A percentile compares a stretch with the other conserved stretches of the same genome.
These are phyloP conservation scores for Atalantia buxifolia DNA, from an alignment of 345 rosid genomes.

Conservation along the genomic window DNA sequence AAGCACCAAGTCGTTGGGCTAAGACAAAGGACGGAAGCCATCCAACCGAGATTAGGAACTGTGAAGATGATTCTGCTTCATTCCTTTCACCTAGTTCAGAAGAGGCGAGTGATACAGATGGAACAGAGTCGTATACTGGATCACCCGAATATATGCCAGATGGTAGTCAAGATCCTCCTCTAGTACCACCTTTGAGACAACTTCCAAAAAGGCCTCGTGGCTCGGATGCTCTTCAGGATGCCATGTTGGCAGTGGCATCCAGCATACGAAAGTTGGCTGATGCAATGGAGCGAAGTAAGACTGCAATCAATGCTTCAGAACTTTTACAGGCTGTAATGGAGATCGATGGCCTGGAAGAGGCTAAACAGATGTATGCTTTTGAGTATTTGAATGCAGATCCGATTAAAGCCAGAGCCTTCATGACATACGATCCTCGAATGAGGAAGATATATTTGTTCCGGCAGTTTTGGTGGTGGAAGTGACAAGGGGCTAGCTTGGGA, in stretches of 20 bases:
- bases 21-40: slow-evolving; percentile 62
- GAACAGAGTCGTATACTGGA: slow-evolving; percentile 67
- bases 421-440: slow-evolving; percentile 75
- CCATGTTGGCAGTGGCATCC: slow-evolving; percentile 68
- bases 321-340: slow-evolving; percentile 76
- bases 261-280: slow-evolving; percentile 74
- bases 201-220: slow-evolving; percentile 51
- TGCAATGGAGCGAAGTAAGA: slow-evolving; percentile 61
- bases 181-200: slow-evolving; percentile 51
- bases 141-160: slow-evolving; percentile 48
- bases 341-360: slow-evolving; percentile 85
- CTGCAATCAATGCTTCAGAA: slow-evolving; percentile 47
- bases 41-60: slow-evolving; percentile 37
- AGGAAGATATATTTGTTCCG: slow-evolving; percentile 66
- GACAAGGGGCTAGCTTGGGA: slow-evolving; percentile 15
- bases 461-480: slow-evolving; percentile 96
- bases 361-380: slow-evolving; percentile 84
- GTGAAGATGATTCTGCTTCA: slow-evolving; percentile 75
- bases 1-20: slow-evolving; percentile 61
- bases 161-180: slow-evolving; percentile 55
- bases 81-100: slow-evolving; percentile 61
- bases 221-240: slow-evolving; percentile 64
- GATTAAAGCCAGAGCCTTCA: slow-evolving; percentile 80
- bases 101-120: slow-evolving; percentile 71
- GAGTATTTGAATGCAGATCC: slow-evolving; percentile 85